Conservation (phyloP, 2,329 filamentous ascomycete genomes). For the Colletotrichum costaricense region DNA sequence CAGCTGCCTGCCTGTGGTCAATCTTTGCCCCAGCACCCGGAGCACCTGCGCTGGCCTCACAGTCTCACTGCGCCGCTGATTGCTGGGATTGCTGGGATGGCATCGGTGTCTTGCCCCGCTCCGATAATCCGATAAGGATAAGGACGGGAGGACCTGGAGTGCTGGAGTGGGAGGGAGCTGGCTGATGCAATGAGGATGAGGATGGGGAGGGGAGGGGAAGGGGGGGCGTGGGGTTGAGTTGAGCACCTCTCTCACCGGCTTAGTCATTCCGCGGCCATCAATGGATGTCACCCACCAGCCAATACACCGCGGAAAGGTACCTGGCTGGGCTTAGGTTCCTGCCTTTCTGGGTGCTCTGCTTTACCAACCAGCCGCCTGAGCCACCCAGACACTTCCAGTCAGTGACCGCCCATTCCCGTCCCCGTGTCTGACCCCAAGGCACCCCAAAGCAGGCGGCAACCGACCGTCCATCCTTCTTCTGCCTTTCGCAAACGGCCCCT, state of each 20-base stretch:
- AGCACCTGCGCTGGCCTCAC: slow-evolving; percentile 19
- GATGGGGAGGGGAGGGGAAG: not conserved
- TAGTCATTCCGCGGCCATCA: slow-evolving; percentile 1
- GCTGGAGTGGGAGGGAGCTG: not conserved
- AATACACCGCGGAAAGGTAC: not conserved
- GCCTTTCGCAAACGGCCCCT: slow-evolving; percentile 35
- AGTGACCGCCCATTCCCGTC: slow-evolving; percentile 37
- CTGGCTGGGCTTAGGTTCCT: slow-evolving; percentile 9
- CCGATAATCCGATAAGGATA: slow-evolving; percentile 36
- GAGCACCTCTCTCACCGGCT: not conserved
- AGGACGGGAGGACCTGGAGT: not conserved
- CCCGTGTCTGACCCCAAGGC: slow-evolving; percentile 30
- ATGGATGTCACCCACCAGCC: not conserved
- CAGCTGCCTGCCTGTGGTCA: slow-evolving; percentile 24
- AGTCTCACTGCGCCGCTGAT: not conserved
- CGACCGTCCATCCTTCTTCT: slow-evolving; percentile 25
- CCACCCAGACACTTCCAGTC: slow-evolving; percentile 25
- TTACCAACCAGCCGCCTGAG: slow-evolving; percentile 23
- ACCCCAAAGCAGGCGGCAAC: slow-evolving; percentile 36
- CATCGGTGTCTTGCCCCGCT: slow-evolving; percentile 33
- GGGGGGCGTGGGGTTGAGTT: slow-evolving; percentile 5
- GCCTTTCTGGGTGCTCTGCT: slow-evolving; percentile 11
- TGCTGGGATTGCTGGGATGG: slow-evolving; percentile 3
- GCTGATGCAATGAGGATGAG: slow-evolving; percentile 1
- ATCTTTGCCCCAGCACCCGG: slow-evolving; percentile 16